These are phyloP conservation scores for Boeremia lycopersici DNA, from an alignment of 2,329 filamentous ascomycete genomes.

Conservation along the genomic window DNA sequence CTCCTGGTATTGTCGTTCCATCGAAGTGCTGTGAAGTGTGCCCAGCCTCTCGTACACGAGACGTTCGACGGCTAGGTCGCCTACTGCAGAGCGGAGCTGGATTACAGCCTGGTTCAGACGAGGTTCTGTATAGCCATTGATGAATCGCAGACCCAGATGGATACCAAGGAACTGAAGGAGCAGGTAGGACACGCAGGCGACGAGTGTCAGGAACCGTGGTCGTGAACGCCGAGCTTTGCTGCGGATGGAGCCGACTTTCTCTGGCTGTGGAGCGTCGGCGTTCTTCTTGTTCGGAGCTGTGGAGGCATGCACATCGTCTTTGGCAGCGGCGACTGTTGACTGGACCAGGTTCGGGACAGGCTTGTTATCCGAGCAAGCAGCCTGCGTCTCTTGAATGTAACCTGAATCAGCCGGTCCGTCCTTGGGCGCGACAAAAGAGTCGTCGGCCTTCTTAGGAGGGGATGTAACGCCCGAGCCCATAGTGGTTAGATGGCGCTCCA, in stretches of 20 bases:
- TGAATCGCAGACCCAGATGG: constrained; percentile 3
- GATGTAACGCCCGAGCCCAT: neutral
- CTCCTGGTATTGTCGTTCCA: constrained; percentile 25
- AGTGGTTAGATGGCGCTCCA: neutral
- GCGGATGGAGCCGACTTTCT: neutral
- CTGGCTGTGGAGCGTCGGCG: neutral
- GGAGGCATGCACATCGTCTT: neutral
- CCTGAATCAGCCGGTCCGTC: neutral
- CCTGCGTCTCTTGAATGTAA: neutral
- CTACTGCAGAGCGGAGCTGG: constrained; percentile 1
- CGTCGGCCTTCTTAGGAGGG: neutral
- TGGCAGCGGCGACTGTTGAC: neutral
- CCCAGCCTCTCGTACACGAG: constrained; percentile 16
- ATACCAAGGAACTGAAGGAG: constrained; percentile 12
- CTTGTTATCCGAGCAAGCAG: neutral
- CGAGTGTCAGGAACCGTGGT: constrained; percentile 13
- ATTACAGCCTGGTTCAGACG: constrained; percentile 12
- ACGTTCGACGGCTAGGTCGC: constrained; percentile 4
- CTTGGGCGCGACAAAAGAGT: neutral
- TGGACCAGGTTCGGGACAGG: neutral
- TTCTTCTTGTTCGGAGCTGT: neutral
- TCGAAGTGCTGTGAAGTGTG: constrained; percentile 5
- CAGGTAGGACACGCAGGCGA: constrained; percentile 15
- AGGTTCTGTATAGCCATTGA: constrained; percentile 5
- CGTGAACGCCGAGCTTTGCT: constrained; percentile 2